These are phyloP conservation scores for Ogataea methylovora DNA, from an alignment of 805 yeast species.

Conservation along the genomic window DNA sequence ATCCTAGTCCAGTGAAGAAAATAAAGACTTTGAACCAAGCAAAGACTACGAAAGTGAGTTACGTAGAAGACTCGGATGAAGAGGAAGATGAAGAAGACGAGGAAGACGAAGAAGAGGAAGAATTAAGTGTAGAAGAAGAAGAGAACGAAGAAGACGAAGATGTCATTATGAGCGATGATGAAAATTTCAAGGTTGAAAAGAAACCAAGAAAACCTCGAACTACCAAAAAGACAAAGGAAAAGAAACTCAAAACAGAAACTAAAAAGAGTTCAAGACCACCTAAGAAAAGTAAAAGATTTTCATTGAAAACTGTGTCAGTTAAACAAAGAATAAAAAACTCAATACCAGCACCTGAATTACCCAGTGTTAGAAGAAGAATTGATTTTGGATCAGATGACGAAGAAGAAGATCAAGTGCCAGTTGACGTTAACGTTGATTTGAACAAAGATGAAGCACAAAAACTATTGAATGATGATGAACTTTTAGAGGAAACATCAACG, in stretches of 20 bases:
- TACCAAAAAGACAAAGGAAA: conserved; percentile 1
- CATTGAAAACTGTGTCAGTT: background rate
- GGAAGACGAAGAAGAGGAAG: conserved; percentile 6
- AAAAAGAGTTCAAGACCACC: background rate
- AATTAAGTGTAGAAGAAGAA: background rate
- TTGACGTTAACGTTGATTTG: no score
- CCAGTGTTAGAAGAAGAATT: conserved; percentile 9
- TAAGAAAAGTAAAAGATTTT: conserved; percentile 4
- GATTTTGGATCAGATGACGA: conserved; percentile 11
- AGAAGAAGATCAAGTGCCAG: conserved; percentile 4
- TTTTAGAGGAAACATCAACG: no score
- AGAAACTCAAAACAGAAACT: background rate
- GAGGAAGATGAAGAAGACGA: conserved; percentile 11
- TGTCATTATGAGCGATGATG: background rate
- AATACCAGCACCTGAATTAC: conserved; percentile 4
- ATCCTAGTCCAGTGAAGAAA: conserved; percentile 2
- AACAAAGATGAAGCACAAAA: no score
- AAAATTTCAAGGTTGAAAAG: conserved; percentile 1
- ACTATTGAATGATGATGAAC: no score
- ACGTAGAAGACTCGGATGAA: conserved; percentile 16
- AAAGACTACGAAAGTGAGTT: conserved; percentile 4
- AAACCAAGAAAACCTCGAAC: background rate
- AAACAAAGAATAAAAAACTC: conserved; percentile 3
- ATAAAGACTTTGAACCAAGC: conserved; percentile 11
- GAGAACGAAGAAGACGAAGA: conserved; percentile 2